These are phyloP conservation scores for Globisporangium ultimum DNA, from an alignment of 352 stramenopile species.

Conservation along the genomic window DNA sequence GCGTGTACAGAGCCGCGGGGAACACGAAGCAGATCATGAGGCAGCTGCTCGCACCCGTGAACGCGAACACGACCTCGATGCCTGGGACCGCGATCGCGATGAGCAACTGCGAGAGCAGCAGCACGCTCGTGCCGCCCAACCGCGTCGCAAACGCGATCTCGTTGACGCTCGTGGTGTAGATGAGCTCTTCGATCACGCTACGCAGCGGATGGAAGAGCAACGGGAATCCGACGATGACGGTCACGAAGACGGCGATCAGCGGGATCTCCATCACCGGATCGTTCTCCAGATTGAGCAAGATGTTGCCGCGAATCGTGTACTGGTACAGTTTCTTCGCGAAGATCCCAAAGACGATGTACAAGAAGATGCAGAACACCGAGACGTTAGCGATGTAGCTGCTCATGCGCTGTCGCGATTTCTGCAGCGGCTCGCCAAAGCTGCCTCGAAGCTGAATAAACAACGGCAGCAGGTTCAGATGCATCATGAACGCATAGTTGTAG, in stretches of 20 bases:
- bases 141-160: conserved; percentile 49
- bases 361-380: conserved; percentile 47
- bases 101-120: conserved; percentile 24
- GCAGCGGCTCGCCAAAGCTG: conserved; percentile 49
- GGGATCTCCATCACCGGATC: conserved; percentile 67
- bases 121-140: conserved; percentile 34
- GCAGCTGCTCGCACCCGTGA: conserved; percentile 63
- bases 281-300: conserved; percentile 78
- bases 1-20: conserved; percentile 56
- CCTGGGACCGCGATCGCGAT: conserved; percentile 38
- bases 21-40: conserved; percentile 80
- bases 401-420: conserved; percentile 47
- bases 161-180: conserved; percentile 40
- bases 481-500: conserved; percentile 87
- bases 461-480: conserved; percentile 78
- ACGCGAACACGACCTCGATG: conserved; percentile 65
- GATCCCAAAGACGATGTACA: conserved; percentile 60
- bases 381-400: conserved; percentile 45
- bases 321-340: conserved; percentile 55
- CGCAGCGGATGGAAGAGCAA: conserved; percentile 74
- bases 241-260: conserved; percentile 65
- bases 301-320: conserved; percentile 54
- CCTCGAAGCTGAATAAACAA: conserved; percentile 69
- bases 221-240: conserved; percentile 69
- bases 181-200: conserved; percentile 53